A percentile compares a stretch with the other conserved stretches of the same genome.
These are phyloP conservation scores for Nymphaea thermarum DNA, from an alignment of 164 flowering plant species.

Conservation along the genomic window DNA sequence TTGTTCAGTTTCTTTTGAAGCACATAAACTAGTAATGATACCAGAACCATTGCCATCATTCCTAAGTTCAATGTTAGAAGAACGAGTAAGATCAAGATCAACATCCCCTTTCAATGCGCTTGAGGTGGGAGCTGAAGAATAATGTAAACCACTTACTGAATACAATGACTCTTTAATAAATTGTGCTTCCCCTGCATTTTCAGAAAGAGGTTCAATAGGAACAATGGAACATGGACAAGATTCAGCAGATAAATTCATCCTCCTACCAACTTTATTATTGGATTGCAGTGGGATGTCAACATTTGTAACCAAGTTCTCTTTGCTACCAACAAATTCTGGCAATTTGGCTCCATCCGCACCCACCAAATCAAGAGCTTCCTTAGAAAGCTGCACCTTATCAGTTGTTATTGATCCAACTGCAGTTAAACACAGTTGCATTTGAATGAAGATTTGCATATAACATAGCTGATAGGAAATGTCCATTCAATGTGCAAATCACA, in stretches of 20 bases:
- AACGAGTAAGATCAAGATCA: not conserved
- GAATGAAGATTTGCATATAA: too few relatives aligned
- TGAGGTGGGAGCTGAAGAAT: not conserved
- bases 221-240: not conserved
- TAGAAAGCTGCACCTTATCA: not conserved
- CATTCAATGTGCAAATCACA: not conserved
- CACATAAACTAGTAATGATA: not conserved
- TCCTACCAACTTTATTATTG: not conserved
- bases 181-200: not conserved
- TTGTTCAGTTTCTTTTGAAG: not conserved
- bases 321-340: not conserved
- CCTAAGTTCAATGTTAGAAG: constrained; percentile 1
- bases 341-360: not conserved
- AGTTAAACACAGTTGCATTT: too few relatives aligned
- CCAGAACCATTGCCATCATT: not conserved
- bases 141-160: not conserved
- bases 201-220: not conserved
- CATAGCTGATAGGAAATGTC: too few relatives aligned
- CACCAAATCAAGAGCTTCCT: not conserved
- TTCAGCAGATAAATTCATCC: not conserved
- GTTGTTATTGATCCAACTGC: not conserved
- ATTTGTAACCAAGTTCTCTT: not conserved
- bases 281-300: not conserved
- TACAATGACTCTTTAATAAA: not conserved
- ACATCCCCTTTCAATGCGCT: not conserved